A percentile compares a stretch with the other conserved stretches of the same genome.
Conservation (phyloP, 2,329 filamentous ascomycete genomes). For the Fusarium redolens region DNA sequence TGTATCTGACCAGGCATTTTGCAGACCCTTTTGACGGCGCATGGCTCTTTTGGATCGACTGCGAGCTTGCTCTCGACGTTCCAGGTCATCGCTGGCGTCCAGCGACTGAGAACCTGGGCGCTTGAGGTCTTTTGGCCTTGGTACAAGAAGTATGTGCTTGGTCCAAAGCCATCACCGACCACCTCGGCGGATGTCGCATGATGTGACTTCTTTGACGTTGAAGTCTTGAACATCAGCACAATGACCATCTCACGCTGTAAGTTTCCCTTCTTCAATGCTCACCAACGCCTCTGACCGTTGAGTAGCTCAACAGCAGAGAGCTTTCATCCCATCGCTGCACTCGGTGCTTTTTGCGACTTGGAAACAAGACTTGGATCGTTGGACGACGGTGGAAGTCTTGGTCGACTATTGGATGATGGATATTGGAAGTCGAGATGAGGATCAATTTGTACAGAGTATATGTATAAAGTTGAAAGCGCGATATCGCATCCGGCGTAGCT, state of each 20-base stretch:
- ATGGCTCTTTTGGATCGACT: neutral
- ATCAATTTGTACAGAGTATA: no score
- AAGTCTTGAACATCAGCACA: neutral
- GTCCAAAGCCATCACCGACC: neutral
- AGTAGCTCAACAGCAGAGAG: neutral
- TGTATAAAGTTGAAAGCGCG: no score
- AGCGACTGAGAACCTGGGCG: neutral
- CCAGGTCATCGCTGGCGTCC: neutral
- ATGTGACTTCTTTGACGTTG: no score
- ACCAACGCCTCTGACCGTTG: fast-evolving
- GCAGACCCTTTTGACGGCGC: neutral
- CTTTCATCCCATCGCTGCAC: fast-evolving
- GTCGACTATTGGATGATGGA: neutral
- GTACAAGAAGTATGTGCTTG: neutral
- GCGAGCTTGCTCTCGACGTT: neutral
- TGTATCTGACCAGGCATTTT: no score
- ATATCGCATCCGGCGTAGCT: fast-evolving
- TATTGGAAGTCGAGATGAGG: fast-evolving
- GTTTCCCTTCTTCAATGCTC: no score
- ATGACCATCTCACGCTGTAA: no score
- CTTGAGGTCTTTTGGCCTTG: neutral
- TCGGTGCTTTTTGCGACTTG: no score
- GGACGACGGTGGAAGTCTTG: fast-evolving
- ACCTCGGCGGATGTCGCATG: neutral
- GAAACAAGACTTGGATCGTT: no score